phyloP scores from a whole-genome alignment of 202 grass and related monocot genomes.

The Digitaria exilis region DNA sequence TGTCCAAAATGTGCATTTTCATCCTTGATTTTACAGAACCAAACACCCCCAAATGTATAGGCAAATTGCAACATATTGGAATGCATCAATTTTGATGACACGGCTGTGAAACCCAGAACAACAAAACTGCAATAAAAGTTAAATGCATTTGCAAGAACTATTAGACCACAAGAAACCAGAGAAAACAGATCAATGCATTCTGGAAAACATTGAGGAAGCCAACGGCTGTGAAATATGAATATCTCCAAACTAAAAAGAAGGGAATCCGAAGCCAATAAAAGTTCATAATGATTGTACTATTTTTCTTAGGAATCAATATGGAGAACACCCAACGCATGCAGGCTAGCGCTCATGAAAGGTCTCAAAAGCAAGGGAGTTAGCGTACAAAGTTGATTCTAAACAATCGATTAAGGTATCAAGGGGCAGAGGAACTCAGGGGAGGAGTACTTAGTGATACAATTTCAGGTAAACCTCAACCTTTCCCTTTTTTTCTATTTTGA shows the following conservation, averaged over 20 bases:
- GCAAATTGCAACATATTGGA: not conserved
- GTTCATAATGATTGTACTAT: not conserved
- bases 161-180: not conserved
- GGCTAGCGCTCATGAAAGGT: not conserved
- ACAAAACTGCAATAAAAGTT: not conserved
- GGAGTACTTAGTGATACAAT: not conserved
- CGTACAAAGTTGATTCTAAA: too few relatives aligned
- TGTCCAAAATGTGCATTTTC: not conserved
- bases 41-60: not conserved
- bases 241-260: not conserved
- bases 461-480: not conserved
- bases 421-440: not conserved
- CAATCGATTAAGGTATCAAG: not conserved
- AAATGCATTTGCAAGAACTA: not conserved
- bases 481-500: not conserved
- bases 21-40: not conserved
- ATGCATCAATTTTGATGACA: not conserved
- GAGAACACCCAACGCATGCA: not conserved
- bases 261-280: not conserved
- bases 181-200: conserved; percentile 1
- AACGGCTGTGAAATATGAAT: not conserved
- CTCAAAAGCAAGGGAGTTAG: too few relatives aligned
- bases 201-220: not conserved
- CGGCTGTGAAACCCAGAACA: not conserved
- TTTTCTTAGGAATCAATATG: not conserved